These are phyloP conservation scores for Sphaerulina vaccinii DNA, from an alignment of 2,329 filamentous ascomycete genomes.

Conservation along the genomic window DNA sequence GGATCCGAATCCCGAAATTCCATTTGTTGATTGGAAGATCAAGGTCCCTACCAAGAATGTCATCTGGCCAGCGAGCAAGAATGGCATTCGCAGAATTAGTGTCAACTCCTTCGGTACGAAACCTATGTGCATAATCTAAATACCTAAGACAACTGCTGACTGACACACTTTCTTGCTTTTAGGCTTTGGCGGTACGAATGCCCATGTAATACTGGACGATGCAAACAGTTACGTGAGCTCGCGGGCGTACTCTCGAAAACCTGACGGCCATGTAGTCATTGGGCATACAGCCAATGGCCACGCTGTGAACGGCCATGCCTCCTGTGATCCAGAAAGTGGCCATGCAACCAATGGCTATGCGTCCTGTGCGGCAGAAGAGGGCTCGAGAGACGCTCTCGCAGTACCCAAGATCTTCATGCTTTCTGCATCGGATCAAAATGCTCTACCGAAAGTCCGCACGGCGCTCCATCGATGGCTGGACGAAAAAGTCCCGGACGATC, in stretches of 20 bases:
- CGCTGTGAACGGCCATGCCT: too few species aligned
- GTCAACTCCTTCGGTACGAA: slow-evolving; percentile 32
- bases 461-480: background rate
- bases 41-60: slow-evolving; percentile 21
- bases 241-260: too few species aligned
- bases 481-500: background rate
- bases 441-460: too few species aligned
- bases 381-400: background rate
- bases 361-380: too few species aligned
- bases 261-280: too few species aligned
- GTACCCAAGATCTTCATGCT: slow-evolving; percentile 7
- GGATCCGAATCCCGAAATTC: too few species aligned
- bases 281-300: background rate
- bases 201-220: slow-evolving; percentile 18
- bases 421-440: background rate
- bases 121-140: too few species aligned
- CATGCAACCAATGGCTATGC: too few species aligned
- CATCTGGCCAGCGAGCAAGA: slow-evolving; percentile 32
- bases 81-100: slow-evolving; percentile 18
- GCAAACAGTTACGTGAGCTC: background rate
- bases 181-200: slow-evolving; percentile 33
- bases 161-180: too few species aligned
- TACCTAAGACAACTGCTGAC: too few species aligned
- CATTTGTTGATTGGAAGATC: too few species aligned
- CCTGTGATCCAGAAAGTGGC: too few species aligned